Percentiles rank a stretch among this genome's conserved stretches.
Evolutionary conservation across 345 rosid species (phyloP).

Genomic region (Rhizophora apiculata): DNA sequence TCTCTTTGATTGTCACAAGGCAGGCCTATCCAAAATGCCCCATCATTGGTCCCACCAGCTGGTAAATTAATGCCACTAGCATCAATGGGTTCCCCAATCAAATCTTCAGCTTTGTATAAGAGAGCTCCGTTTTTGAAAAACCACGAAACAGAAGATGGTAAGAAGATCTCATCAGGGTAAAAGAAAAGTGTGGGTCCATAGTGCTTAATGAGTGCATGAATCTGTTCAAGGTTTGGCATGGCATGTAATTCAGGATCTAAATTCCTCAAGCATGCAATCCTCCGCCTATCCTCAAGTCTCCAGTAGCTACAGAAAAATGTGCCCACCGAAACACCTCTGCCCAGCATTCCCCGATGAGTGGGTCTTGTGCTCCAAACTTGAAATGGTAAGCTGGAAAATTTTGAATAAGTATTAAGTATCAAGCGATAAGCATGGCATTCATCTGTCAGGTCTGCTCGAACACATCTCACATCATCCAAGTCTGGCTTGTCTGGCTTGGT

Average conservation of each 20-base stretch:
- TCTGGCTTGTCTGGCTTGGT: conserved; percentile 48
- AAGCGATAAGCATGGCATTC: conserved; percentile 46
- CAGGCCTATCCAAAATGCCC: conserved; percentile 70
- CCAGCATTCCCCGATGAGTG: conserved; percentile 51
- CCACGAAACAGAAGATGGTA: conserved; percentile 76
- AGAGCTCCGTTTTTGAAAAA: conserved; percentile 60
- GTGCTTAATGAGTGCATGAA: conserved; percentile 56
- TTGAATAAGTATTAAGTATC: conserved; percentile 34
- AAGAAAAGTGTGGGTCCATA: conserved; percentile 75
- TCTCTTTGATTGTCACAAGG: conserved; percentile 36
- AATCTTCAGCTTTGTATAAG: conserved; percentile 41
- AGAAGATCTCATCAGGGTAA: conserved; percentile 53
- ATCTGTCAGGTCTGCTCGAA: conserved; percentile 70
- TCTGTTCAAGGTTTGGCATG: conserved; percentile 73
- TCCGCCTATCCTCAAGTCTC: conserved; percentile 35
- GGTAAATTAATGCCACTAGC: conserved; percentile 66
- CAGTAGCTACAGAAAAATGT: conserved; percentile 58
- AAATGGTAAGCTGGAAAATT: conserved; percentile 42
- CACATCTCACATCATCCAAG: conserved; percentile 67
- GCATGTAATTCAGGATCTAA: conserved; percentile 49
- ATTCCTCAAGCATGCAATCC: conserved; percentile 61
- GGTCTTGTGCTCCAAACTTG: conserved; percentile 71
- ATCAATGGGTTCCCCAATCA: conserved; percentile 41
- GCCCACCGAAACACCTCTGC: conserved; percentile 70
- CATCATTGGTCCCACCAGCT: conserved; percentile 57